Evolutionary conservation across 169 alveolate species (phyloP).

Genomic region (Cryptosporidium parvum): DNA sequence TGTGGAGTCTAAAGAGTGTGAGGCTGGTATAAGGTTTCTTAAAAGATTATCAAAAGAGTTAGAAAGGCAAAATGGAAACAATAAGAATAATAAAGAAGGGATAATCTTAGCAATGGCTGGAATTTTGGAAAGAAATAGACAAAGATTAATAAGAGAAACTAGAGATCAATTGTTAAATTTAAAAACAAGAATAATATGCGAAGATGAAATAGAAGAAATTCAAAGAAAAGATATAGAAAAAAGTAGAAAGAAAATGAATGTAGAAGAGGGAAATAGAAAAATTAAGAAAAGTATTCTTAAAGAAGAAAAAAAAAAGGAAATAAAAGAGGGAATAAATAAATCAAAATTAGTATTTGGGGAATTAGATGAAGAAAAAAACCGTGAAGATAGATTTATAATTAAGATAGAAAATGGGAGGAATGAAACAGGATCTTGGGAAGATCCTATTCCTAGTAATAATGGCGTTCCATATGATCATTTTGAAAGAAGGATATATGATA

Average conservation of each 20-base stretch:
- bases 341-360: neutral
- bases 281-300: neutral
- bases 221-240: neutral
- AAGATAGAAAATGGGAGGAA: slow-evolving; percentile 24
- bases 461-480: slow-evolving; percentile 51
- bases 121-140: slow-evolving; percentile 36
- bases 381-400: neutral
- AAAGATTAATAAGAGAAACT: slow-evolving; percentile 26
- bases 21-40: slow-evolving; percentile 37
- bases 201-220: neutral
- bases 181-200: slow-evolving; percentile 13
- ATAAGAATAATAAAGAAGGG: neutral
- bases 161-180: slow-evolving; percentile 25
- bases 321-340: neutral
- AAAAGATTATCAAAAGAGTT: neutral
- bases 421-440: slow-evolving; percentile 67
- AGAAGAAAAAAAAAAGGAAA: neutral
- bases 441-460: slow-evolving; percentile 46
- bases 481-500: slow-evolving; percentile 55
- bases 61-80: neutral
- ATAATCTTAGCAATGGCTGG: slow-evolving; percentile 35
- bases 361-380: neutral
- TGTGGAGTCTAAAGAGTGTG: slow-evolving; percentile 50
- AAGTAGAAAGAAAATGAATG: neutral
- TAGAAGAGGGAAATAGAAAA: neutral